Conservation (phyloP, 2,329 filamentous ascomycete genomes). For the Cryoendolithus antarcticus region DNA sequence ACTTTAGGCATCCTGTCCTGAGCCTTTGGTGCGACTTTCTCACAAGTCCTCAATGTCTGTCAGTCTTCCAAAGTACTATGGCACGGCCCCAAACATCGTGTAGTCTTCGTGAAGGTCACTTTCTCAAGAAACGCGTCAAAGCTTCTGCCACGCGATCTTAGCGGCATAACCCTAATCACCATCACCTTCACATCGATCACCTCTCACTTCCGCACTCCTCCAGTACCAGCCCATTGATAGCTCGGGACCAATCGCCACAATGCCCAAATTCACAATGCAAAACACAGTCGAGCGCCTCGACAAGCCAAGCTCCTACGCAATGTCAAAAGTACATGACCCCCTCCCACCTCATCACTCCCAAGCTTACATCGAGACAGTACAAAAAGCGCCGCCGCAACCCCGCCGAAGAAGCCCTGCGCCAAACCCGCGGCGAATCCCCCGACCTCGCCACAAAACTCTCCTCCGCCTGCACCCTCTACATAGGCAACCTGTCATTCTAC, state of each 20-base stretch:
- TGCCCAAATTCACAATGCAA: slow-evolving; percentile 37
- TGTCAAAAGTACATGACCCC: slow-evolving; percentile 51
- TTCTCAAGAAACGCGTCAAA: too few species aligned
- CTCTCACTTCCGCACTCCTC: not conserved
- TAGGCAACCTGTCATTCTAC: slow-evolving; percentile 71
- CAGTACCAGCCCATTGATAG: not conserved
- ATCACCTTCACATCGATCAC: not conserved
- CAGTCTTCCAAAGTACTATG: too few species aligned
- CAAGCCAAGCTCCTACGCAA: slow-evolving; percentile 87
- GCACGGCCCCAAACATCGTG: too few species aligned
- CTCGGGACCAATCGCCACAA: slow-evolving; percentile 16
- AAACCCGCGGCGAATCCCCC: slow-evolving; percentile 31
- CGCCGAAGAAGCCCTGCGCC: slow-evolving; percentile 33
- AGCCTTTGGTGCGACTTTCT: not conserved
- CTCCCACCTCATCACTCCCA: not conserved
- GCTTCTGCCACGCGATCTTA: too few species aligned
- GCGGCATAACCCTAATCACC: not conserved
- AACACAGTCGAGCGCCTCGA: slow-evolving; percentile 86
- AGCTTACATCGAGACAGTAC: slow-evolving; percentile 45
- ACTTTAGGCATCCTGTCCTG: slow-evolving; percentile 63
- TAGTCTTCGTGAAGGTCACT: too few species aligned
- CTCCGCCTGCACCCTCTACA: slow-evolving; percentile 87
- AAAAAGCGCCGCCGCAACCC: slow-evolving; percentile 52
- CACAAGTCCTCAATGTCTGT: not conserved
- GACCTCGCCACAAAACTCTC: slow-evolving; percentile 67